These are phyloP conservation scores for Cyphellophora europaea DNA, from an alignment of 2,329 filamentous ascomycete species.

Conservation along the genomic window DNA sequence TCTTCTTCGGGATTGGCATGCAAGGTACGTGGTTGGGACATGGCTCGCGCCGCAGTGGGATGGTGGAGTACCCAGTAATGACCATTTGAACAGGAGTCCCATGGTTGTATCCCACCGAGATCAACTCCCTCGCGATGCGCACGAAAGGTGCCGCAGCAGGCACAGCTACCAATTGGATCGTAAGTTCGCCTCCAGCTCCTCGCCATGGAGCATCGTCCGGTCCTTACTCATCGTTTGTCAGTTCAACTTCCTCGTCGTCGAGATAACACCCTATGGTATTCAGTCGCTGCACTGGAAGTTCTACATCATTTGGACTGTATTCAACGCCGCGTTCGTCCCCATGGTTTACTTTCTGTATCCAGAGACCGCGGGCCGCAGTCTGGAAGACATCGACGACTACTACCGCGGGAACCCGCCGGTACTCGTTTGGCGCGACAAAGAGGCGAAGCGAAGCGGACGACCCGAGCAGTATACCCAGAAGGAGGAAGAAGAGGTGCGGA, in stretches of 20 bases:
- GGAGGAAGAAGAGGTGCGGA: slow-evolving; percentile 29
- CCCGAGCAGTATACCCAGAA: slow-evolving; percentile 40
- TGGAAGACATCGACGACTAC: slow-evolving; percentile 28
- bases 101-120: slow-evolving; percentile 38
- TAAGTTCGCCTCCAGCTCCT: too few relatives aligned
- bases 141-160: slow-evolving; percentile 40
- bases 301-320: slow-evolving; percentile 36
- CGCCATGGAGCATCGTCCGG: too few relatives aligned
- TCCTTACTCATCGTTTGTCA: not conserved
- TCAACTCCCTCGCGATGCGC: slow-evolving; percentile 40
- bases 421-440: slow-evolving; percentile 39
- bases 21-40: slow-evolving; percentile 36
- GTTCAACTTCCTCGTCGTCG: slow-evolving; percentile 23
- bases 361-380: slow-evolving; percentile 23
- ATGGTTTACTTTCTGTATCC: slow-evolving; percentile 34
- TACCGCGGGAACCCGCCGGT: slow-evolving; percentile 30
- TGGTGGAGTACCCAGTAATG: too few relatives aligned
- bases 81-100: too few relatives aligned
- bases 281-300: slow-evolving; percentile 30
- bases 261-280: slow-evolving; percentile 37
- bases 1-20: slow-evolving; percentile 44
- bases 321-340: slow-evolving; percentile 39
- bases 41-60: too few relatives aligned
- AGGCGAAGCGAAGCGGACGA: slow-evolving; percentile 36
- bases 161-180: slow-evolving; percentile 45